Evolutionary conservation across 2,329 filamentous ascomycete genomes (phyloP).

Genomic region (Fusarium luffae): DNA sequence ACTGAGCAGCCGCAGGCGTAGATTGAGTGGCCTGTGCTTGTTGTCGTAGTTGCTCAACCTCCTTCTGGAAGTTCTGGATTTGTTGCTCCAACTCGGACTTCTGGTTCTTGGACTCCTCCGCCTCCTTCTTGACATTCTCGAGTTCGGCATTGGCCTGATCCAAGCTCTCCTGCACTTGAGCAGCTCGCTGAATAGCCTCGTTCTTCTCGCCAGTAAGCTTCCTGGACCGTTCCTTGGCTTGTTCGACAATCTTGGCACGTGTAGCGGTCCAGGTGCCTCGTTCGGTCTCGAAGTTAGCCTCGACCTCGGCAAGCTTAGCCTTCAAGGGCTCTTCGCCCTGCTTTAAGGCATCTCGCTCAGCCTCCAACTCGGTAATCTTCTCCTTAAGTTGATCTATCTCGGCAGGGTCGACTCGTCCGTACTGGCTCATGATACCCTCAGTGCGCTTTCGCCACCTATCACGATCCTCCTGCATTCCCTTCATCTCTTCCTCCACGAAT

Average conservation of each 20-base stretch:
- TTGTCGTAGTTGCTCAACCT: constrained; percentile 54
- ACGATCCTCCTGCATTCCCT: constrained; percentile 88
- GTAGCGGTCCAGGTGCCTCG: constrained; percentile 64
- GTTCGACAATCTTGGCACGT: constrained; percentile 66
- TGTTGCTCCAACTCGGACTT: constrained; percentile 56
- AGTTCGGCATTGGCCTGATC: constrained; percentile 65
- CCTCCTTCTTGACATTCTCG: constrained; percentile 57
- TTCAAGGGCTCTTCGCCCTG: constrained; percentile 63
- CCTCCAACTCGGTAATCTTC: constrained; percentile 73
- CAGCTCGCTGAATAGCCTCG: constrained; percentile 63
- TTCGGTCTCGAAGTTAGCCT: constrained; percentile 65
- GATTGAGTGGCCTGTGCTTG: constrained; percentile 52
- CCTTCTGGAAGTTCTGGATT: constrained; percentile 56
- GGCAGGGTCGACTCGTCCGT: constrained; percentile 92
- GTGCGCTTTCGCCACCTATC: constrained; percentile 97
- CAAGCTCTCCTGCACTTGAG: constrained; percentile 62
- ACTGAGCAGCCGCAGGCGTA: constrained; percentile 48
- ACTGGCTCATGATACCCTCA: constrained; percentile 94
- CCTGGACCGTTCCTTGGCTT: constrained; percentile 70
- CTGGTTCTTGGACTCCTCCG: constrained; percentile 48
- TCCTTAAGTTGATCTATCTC: constrained; percentile 91
- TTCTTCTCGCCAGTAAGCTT: constrained; percentile 66
- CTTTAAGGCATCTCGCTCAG: constrained; percentile 70
- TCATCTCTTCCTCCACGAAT: constrained; percentile 87
- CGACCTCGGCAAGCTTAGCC: constrained; percentile 63